Base-by-base conservation (phyloP, 2,329 filamentous ascomycete species). In the Paracamarosporium sp. region DNA sequence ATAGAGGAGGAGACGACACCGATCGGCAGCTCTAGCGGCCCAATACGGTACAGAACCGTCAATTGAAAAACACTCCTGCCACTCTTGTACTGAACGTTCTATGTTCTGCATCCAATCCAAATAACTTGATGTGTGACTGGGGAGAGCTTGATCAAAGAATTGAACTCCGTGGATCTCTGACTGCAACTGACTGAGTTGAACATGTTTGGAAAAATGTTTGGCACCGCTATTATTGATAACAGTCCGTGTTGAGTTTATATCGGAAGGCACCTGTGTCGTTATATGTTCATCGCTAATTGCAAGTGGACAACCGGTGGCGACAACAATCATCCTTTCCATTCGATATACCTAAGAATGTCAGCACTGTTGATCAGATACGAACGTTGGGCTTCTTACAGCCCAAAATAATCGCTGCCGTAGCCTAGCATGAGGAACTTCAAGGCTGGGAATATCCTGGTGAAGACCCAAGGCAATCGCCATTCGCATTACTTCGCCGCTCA, bases 401-500 rank as follows among this genome's bases (percentile, higher is more conserved):
- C 44, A 47, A 8, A 47, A 47, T 30, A 31, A n/a, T 12, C 31
- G 12, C 27, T n/a, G 44, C 13, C 44, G 44, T 11, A 47, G 27
- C 7, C 28, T 47, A 28, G 27, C 4, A 13, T 31, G 24, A 17
- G n/a, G 12, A 30, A 1, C 4, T 13, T 30, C n/a, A 3, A 31
- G 8, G 44, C 17, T 28, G 8, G 24, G n/a, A 11, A 5, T 20
- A 24, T 33, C 28, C 28, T 30, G 20, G 27, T 47, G 44, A 4
- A 47, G 28, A 31, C 44, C 44, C 13, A 47, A 24, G 5, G 44
- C 44, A 15, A 47, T 47, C 17, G 44, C 44, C 44, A 47, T 47
- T 31, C 44, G 44, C 44, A 47, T 47, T 11, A n/a, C 28, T 20
- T 47, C 44, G 24, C 44, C 44, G 17, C 44, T 47, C 44, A 47